phyloP scores from a whole-genome alignment of 2,329 filamentous ascomycete species.

The Aureobasidium sp. region DNA sequence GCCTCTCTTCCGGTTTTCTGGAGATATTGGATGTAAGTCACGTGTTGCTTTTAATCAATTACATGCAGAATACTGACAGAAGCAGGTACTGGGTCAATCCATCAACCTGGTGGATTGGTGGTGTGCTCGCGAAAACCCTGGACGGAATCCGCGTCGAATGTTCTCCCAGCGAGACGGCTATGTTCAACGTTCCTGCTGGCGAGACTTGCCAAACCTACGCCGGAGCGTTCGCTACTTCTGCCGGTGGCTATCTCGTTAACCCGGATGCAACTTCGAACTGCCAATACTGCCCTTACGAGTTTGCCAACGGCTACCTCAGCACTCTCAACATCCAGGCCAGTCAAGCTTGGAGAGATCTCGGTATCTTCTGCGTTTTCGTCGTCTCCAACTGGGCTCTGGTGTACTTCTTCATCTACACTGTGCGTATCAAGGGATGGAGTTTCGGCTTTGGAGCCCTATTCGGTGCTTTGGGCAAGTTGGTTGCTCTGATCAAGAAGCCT shows the following conservation, averaged over 20 bases:
- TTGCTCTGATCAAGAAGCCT: conserved; percentile 32
- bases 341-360: conserved; percentile 68
- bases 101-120: conserved; percentile 64
- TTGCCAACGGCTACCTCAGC: conserved; percentile 60
- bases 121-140: conserved; percentile 59
- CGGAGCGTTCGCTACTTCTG: conserved; percentile 48
- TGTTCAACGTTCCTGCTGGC: conserved; percentile 59
- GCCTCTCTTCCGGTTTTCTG: conserved; percentile 60
- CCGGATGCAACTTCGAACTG: conserved; percentile 52
- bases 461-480: conserved; percentile 37
- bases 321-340: conserved; percentile 48
- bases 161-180: conserved; percentile 50
- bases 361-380: conserved; percentile 65
- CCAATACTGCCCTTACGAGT: conserved; percentile 61
- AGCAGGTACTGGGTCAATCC: conserved; percentile 45
- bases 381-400: conserved; percentile 65
- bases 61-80: background rate
- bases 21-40: conserved; percentile 63
- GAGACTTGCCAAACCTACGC: conserved; percentile 62
- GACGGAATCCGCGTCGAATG: conserved; percentile 41
- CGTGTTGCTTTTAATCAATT: conserved; percentile 24
- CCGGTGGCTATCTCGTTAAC: conserved; percentile 58
- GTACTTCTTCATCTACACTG: conserved; percentile 65
- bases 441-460: conserved; percentile 61
- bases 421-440: conserved; percentile 61